These are phyloP conservation scores for Suaeda aralocaspica DNA, from an alignment of 148 eudicot genomes.

Conservation along the genomic window DNA sequence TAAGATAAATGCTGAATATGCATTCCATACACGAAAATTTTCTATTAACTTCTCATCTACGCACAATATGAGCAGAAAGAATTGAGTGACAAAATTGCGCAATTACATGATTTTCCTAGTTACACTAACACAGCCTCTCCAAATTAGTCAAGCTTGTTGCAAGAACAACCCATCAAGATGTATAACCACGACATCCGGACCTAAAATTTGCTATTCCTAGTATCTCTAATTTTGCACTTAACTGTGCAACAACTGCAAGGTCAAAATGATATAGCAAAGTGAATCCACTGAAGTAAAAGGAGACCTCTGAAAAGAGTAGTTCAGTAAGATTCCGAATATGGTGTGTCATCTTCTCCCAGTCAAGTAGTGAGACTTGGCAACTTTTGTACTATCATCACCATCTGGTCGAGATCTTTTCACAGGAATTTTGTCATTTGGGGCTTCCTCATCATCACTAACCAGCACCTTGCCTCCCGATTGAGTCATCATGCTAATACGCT, in stretches of 20 bases:
- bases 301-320: slow-evolving; percentile 8
- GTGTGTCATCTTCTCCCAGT: slow-evolving; percentile 37
- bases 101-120: slow-evolving; percentile 16
- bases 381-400: slow-evolving; percentile 20
- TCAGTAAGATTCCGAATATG: slow-evolving; percentile 1
- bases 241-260: slow-evolving; percentile 14
- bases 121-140: slow-evolving; percentile 22
- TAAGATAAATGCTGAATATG: background rate
- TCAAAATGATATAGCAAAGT: background rate
- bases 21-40: background rate
- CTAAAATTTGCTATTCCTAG: slow-evolving; percentile 17
- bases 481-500: slow-evolving; percentile 45
- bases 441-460: slow-evolving; percentile 64
- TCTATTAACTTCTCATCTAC: slow-evolving; percentile 1
- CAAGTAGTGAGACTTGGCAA: slow-evolving; percentile 46
- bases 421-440: slow-evolving; percentile 27
- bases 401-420: slow-evolving; percentile 38
- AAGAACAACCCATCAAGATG: slow-evolving; percentile 16
- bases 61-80: slow-evolving; percentile 17
- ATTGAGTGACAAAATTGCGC: slow-evolving; percentile 20
- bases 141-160: slow-evolving; percentile 1
- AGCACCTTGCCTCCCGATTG: slow-evolving; percentile 36
- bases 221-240: slow-evolving; percentile 12
- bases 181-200: slow-evolving; percentile 13
- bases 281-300: slow-evolving; percentile 15